Evolutionary conservation across 352 stramenopile genomes (phyloP).

Genomic region (Pythium guiyangense): DNA sequence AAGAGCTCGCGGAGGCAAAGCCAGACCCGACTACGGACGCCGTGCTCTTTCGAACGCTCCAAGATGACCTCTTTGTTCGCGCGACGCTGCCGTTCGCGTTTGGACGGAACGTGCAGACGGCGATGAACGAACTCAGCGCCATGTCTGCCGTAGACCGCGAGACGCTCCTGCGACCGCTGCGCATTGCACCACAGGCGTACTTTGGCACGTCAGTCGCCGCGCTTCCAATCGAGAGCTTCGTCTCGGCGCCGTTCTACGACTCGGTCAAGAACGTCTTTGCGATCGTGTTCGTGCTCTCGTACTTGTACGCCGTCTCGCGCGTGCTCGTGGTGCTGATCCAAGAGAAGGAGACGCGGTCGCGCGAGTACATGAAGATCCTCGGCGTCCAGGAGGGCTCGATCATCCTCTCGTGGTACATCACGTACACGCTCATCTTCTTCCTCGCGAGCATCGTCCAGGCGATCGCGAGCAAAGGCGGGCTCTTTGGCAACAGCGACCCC

Average conservation of each 20-base stretch:
- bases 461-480: too few relatives aligned
- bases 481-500: too few relatives aligned
- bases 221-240: too few relatives aligned
- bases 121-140: conserved; percentile 11
- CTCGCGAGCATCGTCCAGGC: too few relatives aligned
- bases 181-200: too few relatives aligned
- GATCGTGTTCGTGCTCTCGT: conserved; percentile 86
- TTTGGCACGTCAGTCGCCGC: too few relatives aligned
- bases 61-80: conserved; percentile 33
- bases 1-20: conserved; percentile 7
- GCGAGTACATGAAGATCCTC: too few relatives aligned
- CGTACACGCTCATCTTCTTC: too few relatives aligned
- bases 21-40: conserved; percentile 11
- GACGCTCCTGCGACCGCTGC: too few relatives aligned
- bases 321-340: conserved; percentile 82
- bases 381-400: too few relatives aligned
- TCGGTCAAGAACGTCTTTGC: conserved; percentile 59
- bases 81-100: conserved; percentile 5
- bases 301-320: conserved; percentile 60
- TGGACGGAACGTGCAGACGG: background rate
- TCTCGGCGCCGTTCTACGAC: conserved; percentile 10
- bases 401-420: too few relatives aligned
- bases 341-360: too few relatives aligned
- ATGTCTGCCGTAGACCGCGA: conserved; percentile 16
- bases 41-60: conserved; percentile 17